A percentile compares a stretch with the other conserved stretches of the same genome.
Conservation (phyloP, 768 basidiomycete species). For the Lentinula edodes region DNA sequence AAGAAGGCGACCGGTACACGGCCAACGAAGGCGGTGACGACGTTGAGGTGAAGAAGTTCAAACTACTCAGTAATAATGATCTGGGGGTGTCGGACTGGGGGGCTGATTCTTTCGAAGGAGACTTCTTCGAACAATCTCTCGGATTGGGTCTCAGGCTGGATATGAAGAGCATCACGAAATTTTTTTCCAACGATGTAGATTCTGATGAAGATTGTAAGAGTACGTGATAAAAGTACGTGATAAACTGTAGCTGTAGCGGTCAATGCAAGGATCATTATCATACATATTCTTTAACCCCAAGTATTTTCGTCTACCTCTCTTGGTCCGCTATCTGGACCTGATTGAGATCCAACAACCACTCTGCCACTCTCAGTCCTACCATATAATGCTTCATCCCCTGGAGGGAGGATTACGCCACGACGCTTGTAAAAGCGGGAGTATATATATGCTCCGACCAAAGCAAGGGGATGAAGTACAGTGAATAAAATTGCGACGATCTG, state of each 20-base stretch:
- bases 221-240: too few species aligned
- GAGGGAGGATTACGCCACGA: not conserved
- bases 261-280: too few species aligned
- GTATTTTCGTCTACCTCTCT: conserved; percentile 3
- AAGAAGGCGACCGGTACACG: not conserved
- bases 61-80: not conserved
- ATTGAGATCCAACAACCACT: not conserved
- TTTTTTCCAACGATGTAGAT: not conserved
- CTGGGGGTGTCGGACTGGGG: not conserved
- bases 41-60: not conserved
- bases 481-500: conserved; percentile 5
- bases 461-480: conserved; percentile 5
- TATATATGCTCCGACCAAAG: not conserved
- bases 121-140: not conserved
- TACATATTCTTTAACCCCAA: not conserved
- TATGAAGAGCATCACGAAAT: not conserved
- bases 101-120: not conserved
- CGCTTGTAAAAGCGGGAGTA: not conserved
- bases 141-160: not conserved
- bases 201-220: not conserved
- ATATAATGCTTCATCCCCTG: conserved; percentile 3
- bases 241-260: too few species aligned
- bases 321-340: not conserved
- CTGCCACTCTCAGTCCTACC: not conserved
- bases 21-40: not conserved